These are phyloP conservation scores for Wickerhamomyces sp. DNA, from an alignment of 1,139 yeast genomes.

Conservation along the genomic window DNA sequence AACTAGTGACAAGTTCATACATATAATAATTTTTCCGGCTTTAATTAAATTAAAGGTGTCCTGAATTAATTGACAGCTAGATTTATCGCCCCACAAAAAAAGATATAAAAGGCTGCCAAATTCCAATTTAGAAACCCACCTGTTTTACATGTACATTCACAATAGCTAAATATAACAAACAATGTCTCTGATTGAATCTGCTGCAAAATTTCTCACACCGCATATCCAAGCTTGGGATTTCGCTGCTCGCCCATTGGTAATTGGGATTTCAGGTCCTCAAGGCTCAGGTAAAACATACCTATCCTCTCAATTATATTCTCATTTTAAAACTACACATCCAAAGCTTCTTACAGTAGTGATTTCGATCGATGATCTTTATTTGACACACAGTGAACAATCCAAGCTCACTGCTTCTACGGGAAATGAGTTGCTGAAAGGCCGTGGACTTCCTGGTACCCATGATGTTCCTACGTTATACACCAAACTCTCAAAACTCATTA, in stretches of 20 bases:
- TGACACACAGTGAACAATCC: conserved; percentile 58
- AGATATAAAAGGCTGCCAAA: no score
- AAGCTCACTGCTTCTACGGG: conserved; percentile 37
- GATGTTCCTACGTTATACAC: conserved; percentile 43
- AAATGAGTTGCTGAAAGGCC: conserved; percentile 61
- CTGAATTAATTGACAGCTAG: no score
- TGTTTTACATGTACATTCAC: no score
- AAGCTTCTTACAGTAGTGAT: conserved; percentile 46
- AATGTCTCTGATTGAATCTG: no score
- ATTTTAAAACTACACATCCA: conserved; percentile 36
- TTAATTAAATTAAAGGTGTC: no score
- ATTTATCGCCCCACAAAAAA: no score
- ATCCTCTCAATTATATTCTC: conserved; percentile 40
- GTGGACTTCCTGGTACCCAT: conserved; percentile 96
- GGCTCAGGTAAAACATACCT: conserved; percentile 88
- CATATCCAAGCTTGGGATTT: conserved; percentile 23
- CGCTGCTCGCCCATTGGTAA: conserved; percentile 30
- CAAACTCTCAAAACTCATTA: conserved; percentile 25
- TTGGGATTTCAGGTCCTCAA: conserved; percentile 85
- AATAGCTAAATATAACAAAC: no score
- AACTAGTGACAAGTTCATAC: no score
- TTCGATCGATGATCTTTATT: conserved; percentile 85
- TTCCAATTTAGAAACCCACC: no score
- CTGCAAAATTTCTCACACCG: conserved; percentile 25
- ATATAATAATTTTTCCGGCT: no score